phyloP scores from a whole-genome alignment of 2,329 filamentous ascomycete genomes.

The Tympanopsis confertula region DNA sequence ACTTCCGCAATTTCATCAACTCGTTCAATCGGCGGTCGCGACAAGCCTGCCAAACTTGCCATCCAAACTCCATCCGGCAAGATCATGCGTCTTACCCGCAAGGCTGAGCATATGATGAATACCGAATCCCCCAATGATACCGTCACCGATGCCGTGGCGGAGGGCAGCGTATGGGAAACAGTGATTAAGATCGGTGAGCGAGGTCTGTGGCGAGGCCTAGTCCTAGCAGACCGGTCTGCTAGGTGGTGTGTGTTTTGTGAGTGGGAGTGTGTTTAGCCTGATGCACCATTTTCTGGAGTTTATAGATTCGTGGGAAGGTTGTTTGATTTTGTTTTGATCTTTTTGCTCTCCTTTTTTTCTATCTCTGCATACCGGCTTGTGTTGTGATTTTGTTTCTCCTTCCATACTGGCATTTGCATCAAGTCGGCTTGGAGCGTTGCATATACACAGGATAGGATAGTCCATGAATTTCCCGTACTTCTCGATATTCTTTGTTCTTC shows the following conservation, averaged over 20 bases:
- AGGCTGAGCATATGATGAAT: slow-evolving; percentile 28
- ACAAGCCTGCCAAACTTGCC: neutral
- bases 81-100: slow-evolving; percentile 20
- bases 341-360: neutral
- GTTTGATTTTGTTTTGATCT: too few species aligned
- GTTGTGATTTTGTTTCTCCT: slow-evolving; percentile 2
- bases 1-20: neutral
- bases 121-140: slow-evolving; percentile 17
- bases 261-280: slow-evolving; percentile 42
- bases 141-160: slow-evolving; percentile 19
- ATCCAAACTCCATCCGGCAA: slow-evolving; percentile 1
- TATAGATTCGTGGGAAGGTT: too few species aligned
- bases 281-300: too few species aligned
- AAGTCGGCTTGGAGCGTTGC: too few species aligned
- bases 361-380: slow-evolving; percentile 2
- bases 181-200: slow-evolving; percentile 56
- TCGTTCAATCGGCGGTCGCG: neutral
- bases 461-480: too few species aligned
- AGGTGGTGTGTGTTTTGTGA: slow-evolving; percentile 61
- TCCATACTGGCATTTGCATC: slow-evolving; percentile 1
- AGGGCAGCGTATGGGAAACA: slow-evolving; percentile 53
- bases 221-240: slow-evolving; percentile 52
- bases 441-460: too few species aligned
- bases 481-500: too few species aligned
- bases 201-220: slow-evolving; percentile 49